These are phyloP conservation scores for Saccharomyces hybrid DNA, from an alignment of 1,139 yeast genomes.

Conservation along the genomic window DNA sequence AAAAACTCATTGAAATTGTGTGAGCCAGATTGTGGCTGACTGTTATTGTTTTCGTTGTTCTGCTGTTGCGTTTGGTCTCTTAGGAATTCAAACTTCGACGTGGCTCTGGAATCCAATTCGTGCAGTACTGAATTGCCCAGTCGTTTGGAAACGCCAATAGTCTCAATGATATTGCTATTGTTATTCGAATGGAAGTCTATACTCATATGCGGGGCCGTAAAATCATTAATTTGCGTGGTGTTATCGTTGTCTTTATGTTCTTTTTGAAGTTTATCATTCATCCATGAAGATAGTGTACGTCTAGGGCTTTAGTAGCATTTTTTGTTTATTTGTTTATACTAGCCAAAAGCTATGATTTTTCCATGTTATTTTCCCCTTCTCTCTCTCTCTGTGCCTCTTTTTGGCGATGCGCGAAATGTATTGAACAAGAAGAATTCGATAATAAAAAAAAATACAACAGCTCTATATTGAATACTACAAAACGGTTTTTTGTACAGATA, in stretches of 20 bases:
- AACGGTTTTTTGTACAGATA: background rate
- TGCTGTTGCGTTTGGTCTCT: slow-evolving; percentile 13
- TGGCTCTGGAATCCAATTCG: slow-evolving; percentile 32
- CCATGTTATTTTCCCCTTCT: background rate
- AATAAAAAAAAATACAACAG: background rate
- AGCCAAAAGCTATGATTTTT: background rate
- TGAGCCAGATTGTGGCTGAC: background rate
- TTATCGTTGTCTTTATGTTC: background rate
- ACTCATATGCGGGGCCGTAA: background rate
- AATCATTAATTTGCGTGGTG: background rate
- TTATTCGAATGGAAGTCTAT: background rate
- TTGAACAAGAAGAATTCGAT: background rate
- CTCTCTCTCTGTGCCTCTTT: background rate
- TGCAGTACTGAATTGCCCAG: slow-evolving; percentile 30
- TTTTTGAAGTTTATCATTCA: background rate
- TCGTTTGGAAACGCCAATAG: slow-evolving; percentile 25
- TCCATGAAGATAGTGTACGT: background rate
- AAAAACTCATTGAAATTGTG: slow-evolving; percentile 6
- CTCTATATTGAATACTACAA: background rate
- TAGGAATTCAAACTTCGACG: slow-evolving; percentile 11
- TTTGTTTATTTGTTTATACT: background rate
- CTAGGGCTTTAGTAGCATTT: background rate
- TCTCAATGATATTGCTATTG: slow-evolving; percentile 9
- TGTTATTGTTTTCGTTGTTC: slow-evolving; percentile 2
- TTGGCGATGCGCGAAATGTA: background rate